Percentiles rank a stretch among this genome's conserved stretches.
These are phyloP conservation scores for Myriosclerotinia scirpicola DNA, from an alignment of 2,329 filamentous ascomycete genomes.

Conservation along the genomic window DNA sequence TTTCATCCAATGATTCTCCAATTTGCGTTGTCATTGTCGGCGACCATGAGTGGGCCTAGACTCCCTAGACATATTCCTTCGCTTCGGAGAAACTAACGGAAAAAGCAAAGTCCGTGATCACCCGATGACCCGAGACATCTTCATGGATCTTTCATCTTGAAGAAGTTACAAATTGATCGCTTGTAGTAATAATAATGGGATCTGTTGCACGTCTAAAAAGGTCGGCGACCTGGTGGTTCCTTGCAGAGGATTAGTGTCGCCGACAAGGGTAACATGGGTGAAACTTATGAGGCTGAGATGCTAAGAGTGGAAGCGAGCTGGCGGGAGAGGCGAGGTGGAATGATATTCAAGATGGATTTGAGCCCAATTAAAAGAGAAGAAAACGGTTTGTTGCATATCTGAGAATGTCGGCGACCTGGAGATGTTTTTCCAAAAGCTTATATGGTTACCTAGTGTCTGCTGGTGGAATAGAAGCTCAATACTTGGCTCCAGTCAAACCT, in stretches of 20 bases:
- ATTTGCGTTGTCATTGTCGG: constrained; percentile 1
- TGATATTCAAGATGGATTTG: background rate
- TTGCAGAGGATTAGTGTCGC: constrained; percentile 7
- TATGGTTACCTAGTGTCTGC: constrained; percentile 7
- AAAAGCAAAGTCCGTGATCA: background rate
- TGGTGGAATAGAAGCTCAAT: constrained; percentile 1
- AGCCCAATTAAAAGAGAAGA: background rate
- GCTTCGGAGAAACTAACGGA: background rate
- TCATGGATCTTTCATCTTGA: constrained; percentile 8
- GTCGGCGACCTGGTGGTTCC: constrained; percentile 15
- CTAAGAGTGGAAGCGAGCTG: background rate
- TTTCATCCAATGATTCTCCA: background rate
- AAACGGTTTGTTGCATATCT: constrained; percentile 17
- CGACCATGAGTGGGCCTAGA: background rate
- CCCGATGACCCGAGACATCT: background rate
- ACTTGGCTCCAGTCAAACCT: background rate
- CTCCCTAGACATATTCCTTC: constrained; percentile 11
- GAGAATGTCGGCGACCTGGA: constrained; percentile 19
- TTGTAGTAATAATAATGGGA: constrained; percentile 6
- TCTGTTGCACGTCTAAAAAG: constrained; percentile 20
- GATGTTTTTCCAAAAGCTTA: background rate
- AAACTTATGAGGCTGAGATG: background rate
- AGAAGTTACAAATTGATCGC: constrained; percentile 5
- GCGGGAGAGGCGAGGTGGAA: background rate
- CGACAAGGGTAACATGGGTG: background rate